Evolutionary conservation across 306 rosid species (phyloP), one percentile per base, ranked within the genome.

Genomic region (Casuarina cunninghamiana): DNA sequence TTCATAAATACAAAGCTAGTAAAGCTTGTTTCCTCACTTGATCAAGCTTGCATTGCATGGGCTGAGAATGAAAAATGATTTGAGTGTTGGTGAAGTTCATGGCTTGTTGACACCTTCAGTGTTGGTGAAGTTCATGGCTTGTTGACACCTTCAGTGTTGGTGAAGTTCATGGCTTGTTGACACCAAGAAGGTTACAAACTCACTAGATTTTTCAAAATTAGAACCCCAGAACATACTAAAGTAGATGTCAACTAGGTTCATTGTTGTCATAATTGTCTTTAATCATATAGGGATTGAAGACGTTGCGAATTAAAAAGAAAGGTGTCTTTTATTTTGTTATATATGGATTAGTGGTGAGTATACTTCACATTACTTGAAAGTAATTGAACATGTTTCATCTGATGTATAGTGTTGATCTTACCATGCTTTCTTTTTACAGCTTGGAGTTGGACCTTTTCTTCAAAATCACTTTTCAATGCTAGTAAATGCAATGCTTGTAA

Each of bases 241-340:
- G 10, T 19, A 21, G 63, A 21, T 4, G 2, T 57, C 15, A 21
- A 10, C 35, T 10, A 57, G 63, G 35, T 19, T 51, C 46, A 73
- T 26, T 50, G 54, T 39, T 58, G 74, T 71, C 8, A 53, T 38
- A 53, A 43, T 44, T 49, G 72, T 54, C 76, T 75, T 38, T 38
- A 46, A 79, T 74, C 54, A 69, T 78, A 74, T 4, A 90, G 97
- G 96, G 97, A 75, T 89, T 93, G 97, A 93, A 93, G 78, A 84
- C 90, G 67, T 74, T 93, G 87, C 97, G 96, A 72, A 88, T 89
- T 77, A 93, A 96, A 74, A 86, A 96, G 73, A 93, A 93, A 87
- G 90, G 75, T 81, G 39, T 88, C 69, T 70, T 93, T 50, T 89
- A 89, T 83, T 83, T 89, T 76, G 73, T 91, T 72, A 32, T 93